phyloP scores from a whole-genome alignment of 202 grass and related monocot species.

The Panicum hallii region DNA sequence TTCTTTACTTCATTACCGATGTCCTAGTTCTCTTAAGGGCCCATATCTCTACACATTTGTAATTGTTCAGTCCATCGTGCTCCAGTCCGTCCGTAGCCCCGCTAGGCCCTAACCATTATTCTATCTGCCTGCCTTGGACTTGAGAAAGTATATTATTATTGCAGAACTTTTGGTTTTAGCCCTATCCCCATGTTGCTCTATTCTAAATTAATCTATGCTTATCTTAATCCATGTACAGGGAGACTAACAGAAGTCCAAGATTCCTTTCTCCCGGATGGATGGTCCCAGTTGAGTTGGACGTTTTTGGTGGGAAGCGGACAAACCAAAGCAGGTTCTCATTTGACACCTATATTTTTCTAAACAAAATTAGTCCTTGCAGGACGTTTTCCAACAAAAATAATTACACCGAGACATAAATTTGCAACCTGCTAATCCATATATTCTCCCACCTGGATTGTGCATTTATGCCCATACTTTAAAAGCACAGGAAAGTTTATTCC shows the following conservation, averaged over 20 bases:
- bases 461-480: slow-evolving; percentile 1
- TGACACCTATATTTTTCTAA: slow-evolving; percentile 32
- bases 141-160: slow-evolving; percentile 46
- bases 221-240: slow-evolving; percentile 48
- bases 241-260: slow-evolving; percentile 71
- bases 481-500: slow-evolving; percentile 19
- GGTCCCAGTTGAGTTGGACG: slow-evolving; percentile 51
- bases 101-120: slow-evolving; percentile 41
- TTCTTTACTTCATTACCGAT: slow-evolving; percentile 43
- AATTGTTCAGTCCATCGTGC: slow-evolving; percentile 29
- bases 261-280: slow-evolving; percentile 57
- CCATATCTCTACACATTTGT: slow-evolving; percentile 43
- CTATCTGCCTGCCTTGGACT: slow-evolving; percentile 49
- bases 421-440: slow-evolving; percentile 6
- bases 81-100: slow-evolving; percentile 46
- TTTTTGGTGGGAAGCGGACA: slow-evolving; percentile 65
- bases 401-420: background rate
- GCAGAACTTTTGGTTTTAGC: slow-evolving; percentile 51
- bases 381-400: background rate
- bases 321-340: slow-evolving; percentile 56
- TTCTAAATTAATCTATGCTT: slow-evolving; percentile 51
- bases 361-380: slow-evolving; percentile 4
- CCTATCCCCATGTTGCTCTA: slow-evolving; percentile 55
- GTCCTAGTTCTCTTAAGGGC: slow-evolving; percentile 37
- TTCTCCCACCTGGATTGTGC: background rate